A percentile compares a stretch with the other conserved stretches of the same genome.
Conservation (phyloP, 257 asterid species). For the Pogostemon cablin region DNA sequence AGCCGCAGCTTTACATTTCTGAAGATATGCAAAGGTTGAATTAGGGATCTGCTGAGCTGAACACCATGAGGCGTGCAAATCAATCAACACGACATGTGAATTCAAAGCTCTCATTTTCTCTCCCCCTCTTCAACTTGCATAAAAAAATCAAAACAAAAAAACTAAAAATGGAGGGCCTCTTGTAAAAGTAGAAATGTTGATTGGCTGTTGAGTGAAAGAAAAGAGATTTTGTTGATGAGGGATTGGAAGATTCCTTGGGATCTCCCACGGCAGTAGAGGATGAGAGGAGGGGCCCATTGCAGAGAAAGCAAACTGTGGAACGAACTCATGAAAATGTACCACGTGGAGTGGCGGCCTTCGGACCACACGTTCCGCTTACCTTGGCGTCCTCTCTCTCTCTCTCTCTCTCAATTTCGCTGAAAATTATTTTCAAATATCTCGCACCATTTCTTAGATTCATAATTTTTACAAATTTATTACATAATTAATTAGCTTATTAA, state of each 20-base stretch:
- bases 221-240: conserved; percentile 43
- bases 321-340: conserved; percentile 42
- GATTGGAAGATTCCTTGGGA: conserved; percentile 66
- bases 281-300: conserved; percentile 32
- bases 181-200: conserved; percentile 29
- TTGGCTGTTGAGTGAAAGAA: conserved; percentile 33
- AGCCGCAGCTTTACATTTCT: conserved; percentile 26
- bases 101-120: conserved; percentile 68
- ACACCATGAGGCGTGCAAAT: conserved; percentile 66
- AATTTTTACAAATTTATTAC: not conserved
- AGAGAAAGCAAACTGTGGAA: conserved; percentile 32
- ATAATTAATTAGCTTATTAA: too few relatives aligned
- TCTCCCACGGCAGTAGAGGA: conserved; percentile 53
- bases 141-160: not conserved
- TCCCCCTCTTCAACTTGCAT: not conserved
- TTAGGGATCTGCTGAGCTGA: conserved; percentile 66
- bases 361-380: conserved; percentile 59
- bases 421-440: not conserved
- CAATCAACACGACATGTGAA: conserved; percentile 69
- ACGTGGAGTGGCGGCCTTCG: conserved; percentile 47
- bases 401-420: conserved; percentile 5
- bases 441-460: not conserved
- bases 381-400: conserved; percentile 34
- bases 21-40: conserved; percentile 58
- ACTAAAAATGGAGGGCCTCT: conserved; percentile 14